Percentiles rank a stretch among this genome's conserved stretches.
These are phyloP conservation scores for Blastobotrys elegans DNA, from an alignment of 1,139 yeast species.

Conservation along the genomic window DNA sequence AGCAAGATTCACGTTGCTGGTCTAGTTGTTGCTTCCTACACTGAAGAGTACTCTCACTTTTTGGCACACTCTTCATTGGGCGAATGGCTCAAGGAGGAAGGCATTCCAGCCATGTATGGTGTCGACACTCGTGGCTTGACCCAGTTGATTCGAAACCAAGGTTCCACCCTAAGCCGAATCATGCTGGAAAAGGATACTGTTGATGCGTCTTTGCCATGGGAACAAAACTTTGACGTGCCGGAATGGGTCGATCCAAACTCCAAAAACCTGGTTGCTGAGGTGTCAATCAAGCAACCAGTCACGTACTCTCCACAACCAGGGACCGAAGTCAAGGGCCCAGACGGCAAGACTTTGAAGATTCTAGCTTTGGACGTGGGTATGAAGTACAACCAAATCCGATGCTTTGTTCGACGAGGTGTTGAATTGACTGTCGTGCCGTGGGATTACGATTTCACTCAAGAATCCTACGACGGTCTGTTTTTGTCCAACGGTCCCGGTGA, in stretches of 20 bases:
- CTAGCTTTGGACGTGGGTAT: conserved; percentile 96
- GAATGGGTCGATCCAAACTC: conserved; percentile 93
- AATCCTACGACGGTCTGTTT: conserved; percentile 90
- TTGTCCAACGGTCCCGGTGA: conserved; percentile 99
- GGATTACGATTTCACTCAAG: conserved; percentile 72
- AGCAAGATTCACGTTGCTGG: conserved; percentile 93
- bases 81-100: conserved; percentile 86
- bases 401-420: conserved; percentile 93
- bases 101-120: conserved; percentile 94
- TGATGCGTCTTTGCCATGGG: conserved; percentile 50
- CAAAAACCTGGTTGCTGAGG: conserved; percentile 86
- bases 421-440: conserved; percentile 95
- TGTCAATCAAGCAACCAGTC: conserved; percentile 71
- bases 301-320: conserved; percentile 61
- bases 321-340: conserved; percentile 49
- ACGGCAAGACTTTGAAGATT: conserved; percentile 76
- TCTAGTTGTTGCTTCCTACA: conserved; percentile 93
- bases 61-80: conserved; percentile 91
- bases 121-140: conserved; percentile 96
- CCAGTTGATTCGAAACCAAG: conserved; percentile 84
- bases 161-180: conserved; percentile 87
- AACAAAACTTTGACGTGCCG: conserved; percentile 60
- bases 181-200: conserved; percentile 53
- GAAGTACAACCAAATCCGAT: conserved; percentile 96
- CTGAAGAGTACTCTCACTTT: conserved; percentile 92